Evolutionary conservation across 345 rosid genomes (phyloP).

Genomic region (Gossypium longicalyx): DNA sequence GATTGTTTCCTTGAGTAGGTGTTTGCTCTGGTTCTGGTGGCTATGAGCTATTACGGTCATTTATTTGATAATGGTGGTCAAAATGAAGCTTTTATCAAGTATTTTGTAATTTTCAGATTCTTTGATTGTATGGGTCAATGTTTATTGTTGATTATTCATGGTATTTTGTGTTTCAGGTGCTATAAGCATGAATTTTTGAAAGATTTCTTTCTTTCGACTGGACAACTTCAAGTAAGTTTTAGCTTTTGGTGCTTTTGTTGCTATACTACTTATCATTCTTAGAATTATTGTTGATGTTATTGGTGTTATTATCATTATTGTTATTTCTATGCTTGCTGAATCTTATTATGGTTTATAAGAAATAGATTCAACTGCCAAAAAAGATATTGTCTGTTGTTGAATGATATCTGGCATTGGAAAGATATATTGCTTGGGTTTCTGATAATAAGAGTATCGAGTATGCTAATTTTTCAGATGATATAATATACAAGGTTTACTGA

Average conservation of each 20-base stretch:
- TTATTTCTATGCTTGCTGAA: not conserved
- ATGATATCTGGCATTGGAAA: conserved; percentile 11
- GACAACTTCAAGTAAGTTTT: conserved; percentile 80
- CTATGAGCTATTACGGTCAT: not conserved
- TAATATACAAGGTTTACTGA: not conserved
- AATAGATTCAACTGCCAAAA: not conserved
- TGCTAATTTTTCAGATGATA: conserved; percentile 5
- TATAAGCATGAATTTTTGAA: conserved; percentile 81
- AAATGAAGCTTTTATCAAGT: conserved; percentile 7
- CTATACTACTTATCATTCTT: not conserved
- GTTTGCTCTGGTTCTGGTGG: not conserved
- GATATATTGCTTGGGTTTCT: not conserved
- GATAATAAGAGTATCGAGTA: not conserved
- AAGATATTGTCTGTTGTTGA: not conserved
- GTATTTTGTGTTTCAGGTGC: conserved; percentile 51
- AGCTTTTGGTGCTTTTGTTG: conserved; percentile 14
- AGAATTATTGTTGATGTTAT: conserved; percentile 3
- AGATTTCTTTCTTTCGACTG: conserved; percentile 89
- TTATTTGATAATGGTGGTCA: not conserved
- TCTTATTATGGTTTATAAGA: not conserved
- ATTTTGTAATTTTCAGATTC: not conserved
- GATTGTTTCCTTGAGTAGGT: not conserved
- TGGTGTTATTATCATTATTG: not conserved
- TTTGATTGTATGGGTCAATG: not conserved
- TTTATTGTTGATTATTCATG: not conserved